Evolutionary conservation across 345 rosid genomes (phyloP), one percentile per base, ranked within the genome.

Genomic region (Salix brachista): DNA sequence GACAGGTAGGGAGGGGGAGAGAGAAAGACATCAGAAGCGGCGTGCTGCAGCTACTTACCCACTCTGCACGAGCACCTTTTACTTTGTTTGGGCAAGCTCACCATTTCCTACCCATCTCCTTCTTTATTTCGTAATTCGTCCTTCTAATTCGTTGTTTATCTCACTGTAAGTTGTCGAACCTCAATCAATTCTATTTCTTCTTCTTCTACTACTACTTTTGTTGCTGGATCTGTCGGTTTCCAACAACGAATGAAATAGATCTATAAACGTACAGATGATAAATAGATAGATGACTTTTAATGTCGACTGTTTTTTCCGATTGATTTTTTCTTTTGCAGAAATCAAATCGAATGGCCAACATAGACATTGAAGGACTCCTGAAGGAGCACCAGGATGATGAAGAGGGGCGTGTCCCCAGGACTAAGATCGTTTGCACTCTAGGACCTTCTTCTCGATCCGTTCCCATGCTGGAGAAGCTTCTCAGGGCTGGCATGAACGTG

Each of bases 401-500:
- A 50, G 82, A 92, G 77, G 87, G 86, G 13, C 89, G 95, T 42
- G 80, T 94, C 62, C 95, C 97, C 3, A 92, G 83, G 77, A 92
- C 97, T 3, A 94, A 94, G 90, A 92, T 92, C 11, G 97, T 94
- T 3, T 95, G 99, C 81, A 95, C 97, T 62, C 80, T 95, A n/a
- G 97, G 99, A 13, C 99, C 97, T 4, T 91, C 99, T 67, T 95
- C 99, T 1, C 90, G 97, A 1, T 80, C 92, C 7, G 97, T 95
- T 60, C 80, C 87, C 5, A 93, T 93, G 99, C 54, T 89, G 3
- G 97, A 93, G 88, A 95, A 95, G 90, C 91, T 95, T 83, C 83
- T 93, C 23, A 91, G 75, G 77, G 97, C 97, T 8, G 98, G 98
- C 54, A 93, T 95, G 98, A 92, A 94, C 88, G 97, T 94, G 17